Base-by-base conservation (phyloP, 192 early-diverging fungal genomes). In the Gonapodya prolifera region DNA sequence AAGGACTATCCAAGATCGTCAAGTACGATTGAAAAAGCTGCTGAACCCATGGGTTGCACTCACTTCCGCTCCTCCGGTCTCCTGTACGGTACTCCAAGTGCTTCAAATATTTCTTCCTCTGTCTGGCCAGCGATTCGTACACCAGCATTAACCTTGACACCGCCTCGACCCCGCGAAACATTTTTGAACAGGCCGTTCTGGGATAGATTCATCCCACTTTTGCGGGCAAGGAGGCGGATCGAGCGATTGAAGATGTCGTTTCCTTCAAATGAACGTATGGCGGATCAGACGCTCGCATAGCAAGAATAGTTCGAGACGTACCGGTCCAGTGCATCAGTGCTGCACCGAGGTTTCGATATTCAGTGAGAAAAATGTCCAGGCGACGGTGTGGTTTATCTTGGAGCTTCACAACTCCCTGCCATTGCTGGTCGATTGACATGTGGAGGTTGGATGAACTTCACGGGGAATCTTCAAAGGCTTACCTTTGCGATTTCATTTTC, bases 161-260 rank as follows among this genome's bases (percentile, higher is more conserved):
- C 74, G n/a, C 77, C 77, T 18, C 29, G 35, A 2, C 78, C 80
- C 23, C 79, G 80, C 28, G 81, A 23, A 8, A 81, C 78, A 8
- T 80, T 78, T 18, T 28, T 79, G 75, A 83, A 83, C 34, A 84
- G 70, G 0, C 83, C 83, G n/a, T 81, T 80, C 34, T 84, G 82
- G 28, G 75, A 82, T 33, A 84, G 70, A 8, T 77, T 78, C 81
- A 83, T 80, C 0, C 80, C 82, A 0, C 78, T 77, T 30, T 83
- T 83, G 13, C 75, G 31, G 69, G 83, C 83, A 45, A 84, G 76
- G 28, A 84, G 35, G 1, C 83, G 75, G 80, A 84, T 78, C 33
- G 78, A 80, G 17, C 83, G 76, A 71, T 84, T 84, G 34, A 80
- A 84, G 23, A 84, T 84, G 33, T 84, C 83, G 1, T 83, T 84